These are phyloP conservation scores for Delphinella strobiligena DNA, from an alignment of 2,329 filamentous ascomycete species.

Conservation along the genomic window DNA sequence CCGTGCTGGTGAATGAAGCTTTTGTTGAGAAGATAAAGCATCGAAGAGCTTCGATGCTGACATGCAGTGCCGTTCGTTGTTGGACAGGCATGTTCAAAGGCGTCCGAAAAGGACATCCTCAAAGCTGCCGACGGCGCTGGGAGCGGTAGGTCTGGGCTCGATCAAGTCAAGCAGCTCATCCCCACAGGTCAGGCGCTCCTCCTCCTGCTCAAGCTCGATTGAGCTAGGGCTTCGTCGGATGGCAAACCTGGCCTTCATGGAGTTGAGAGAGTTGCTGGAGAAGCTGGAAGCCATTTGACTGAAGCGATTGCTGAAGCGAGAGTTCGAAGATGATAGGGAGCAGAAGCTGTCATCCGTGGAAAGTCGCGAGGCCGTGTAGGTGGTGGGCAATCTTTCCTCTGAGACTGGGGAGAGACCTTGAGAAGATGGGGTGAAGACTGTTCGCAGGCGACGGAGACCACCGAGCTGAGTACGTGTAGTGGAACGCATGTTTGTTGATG, in stretches of 20 bases:
- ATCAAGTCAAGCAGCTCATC: slow-evolving; percentile 12
- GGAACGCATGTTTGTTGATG: slow-evolving; percentile 7
- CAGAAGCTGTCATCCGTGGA: slow-evolving; percentile 4
- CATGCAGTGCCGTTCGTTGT: no score
- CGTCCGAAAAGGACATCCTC: slow-evolving; percentile 12
- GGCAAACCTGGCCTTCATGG: slow-evolving; percentile 11
- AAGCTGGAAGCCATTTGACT: slow-evolving; percentile 13
- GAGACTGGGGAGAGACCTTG: slow-evolving; percentile 4
- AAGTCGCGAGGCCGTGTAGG: slow-evolving; percentile 7
- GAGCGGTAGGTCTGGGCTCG: slow-evolving; percentile 13
- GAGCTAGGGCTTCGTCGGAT: slow-evolving; percentile 13
- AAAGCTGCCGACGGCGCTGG: slow-evolving; percentile 9
- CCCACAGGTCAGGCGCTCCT: slow-evolving; percentile 12
- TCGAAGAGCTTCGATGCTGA: no score
- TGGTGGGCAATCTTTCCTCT: slow-evolving; percentile 2
- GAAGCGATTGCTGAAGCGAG: slow-evolving; percentile 8
- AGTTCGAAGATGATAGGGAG: slow-evolving; percentile 1
- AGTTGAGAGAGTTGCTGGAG: slow-evolving; percentile 10
- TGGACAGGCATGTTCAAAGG: no score
- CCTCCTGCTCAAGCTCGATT: slow-evolving; percentile 15
- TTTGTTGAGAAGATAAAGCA: no score
- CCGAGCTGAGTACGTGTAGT: slow-evolving; percentile 9
- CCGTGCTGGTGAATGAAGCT: no score
- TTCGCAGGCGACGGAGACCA: slow-evolving; percentile 11
- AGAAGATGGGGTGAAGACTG: slow-evolving; percentile 8